Evolutionary conservation across 2,329 filamentous ascomycete genomes (phyloP), one percentile per base, ranked within the genome.

Genomic region (Plectosphaerella plurivora): DNA sequence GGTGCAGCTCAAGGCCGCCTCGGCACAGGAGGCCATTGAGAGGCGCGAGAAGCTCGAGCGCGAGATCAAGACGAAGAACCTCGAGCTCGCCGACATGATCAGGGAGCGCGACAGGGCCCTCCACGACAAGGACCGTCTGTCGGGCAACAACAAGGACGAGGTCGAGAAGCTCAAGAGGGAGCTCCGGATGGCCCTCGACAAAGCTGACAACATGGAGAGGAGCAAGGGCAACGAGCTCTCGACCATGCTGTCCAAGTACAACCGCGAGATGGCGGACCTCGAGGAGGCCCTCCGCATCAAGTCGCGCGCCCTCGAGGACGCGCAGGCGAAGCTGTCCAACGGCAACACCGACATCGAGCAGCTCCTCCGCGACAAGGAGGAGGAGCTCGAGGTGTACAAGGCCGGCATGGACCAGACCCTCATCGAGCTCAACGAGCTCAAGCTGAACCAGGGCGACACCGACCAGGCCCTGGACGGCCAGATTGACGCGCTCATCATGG

Each of bases 51-150:
- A 95, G 76, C 80, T 99, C 50, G 91, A 97, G 74, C 88, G 93
- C 35, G 94, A 99, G 73, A 88, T 99, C 68, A 99, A 99, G 82
- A 97, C 93, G 28, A 99, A 99, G 82, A 99, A 99, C 66, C 77
- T 99, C n/a, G 94, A 99, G 70, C 74, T 99, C 56, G 94, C 94
- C 33, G 91, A 97, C 68, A 97, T 99, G 94, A 99, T 99, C 59
- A 84, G 94, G 44, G 94, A 99, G 74, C 83, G 94, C 61, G 94
- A 99, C 65, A 85, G 94, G 58, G 94, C 94, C 28, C 73, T 97
- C 50, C 91, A 97, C 65, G 94, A 99, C 57, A 91, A 92, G 68
- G 94, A 99, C 66, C 84, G 94, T 51, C 74, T 87, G n/a, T 83
- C 78, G 49, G 94, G 94, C 48, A 88, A 85, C 51, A 92, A 92